These are phyloP conservation scores for Plasmodium adleri DNA, from an alignment of 169 alveolate species.

Conservation along the genomic window DNA sequence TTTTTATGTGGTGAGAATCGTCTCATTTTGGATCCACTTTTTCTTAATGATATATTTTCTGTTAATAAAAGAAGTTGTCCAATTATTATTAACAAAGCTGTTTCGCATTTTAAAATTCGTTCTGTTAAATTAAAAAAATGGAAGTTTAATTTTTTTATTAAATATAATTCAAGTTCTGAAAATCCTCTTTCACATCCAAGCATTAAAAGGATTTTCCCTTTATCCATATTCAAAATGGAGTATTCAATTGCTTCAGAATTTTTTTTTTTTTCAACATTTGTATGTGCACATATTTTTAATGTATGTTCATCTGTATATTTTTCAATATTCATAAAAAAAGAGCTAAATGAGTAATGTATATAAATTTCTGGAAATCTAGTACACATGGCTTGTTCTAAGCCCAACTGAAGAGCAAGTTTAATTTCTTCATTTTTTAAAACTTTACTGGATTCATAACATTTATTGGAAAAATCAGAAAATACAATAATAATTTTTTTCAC, in stretches of 20 bases:
- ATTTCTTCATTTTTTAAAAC: conserved; percentile 70
- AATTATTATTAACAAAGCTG: conserved; percentile 57
- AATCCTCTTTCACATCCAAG: conserved; percentile 75
- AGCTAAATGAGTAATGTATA: conserved; percentile 66
- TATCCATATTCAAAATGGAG: conserved; percentile 28
- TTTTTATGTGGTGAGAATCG: conserved; percentile 13
- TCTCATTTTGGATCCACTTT: conserved; percentile 64
- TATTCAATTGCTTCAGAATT: not conserved
- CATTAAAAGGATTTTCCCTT: conserved; percentile 71
- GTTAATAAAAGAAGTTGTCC: conserved; percentile 69
- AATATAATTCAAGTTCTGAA: conserved; percentile 72
- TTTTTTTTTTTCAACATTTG: conserved; percentile 16
- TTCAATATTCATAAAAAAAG: conserved; percentile 66
- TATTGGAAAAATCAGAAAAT: conserved; percentile 63
- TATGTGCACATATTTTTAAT: conserved; percentile 70
- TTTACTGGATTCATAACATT: conserved; percentile 69
- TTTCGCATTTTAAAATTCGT: conserved; percentile 74
- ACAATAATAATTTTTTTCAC: conserved; percentile 69
- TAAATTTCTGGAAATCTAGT: conserved; percentile 48
- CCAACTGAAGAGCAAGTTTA: conserved; percentile 69
- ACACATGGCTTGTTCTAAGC: conserved; percentile 77
- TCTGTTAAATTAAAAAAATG: conserved; percentile 59
- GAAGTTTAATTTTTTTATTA: conserved; percentile 38
- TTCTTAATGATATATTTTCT: conserved; percentile 41
- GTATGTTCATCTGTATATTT: conserved; percentile 49